Percentiles rank a stretch among this genome's conserved stretches.
Evolutionary conservation across 2,329 filamentous ascomycete genomes (phyloP).

Genomic region (Aspergillus fischeri): DNA sequence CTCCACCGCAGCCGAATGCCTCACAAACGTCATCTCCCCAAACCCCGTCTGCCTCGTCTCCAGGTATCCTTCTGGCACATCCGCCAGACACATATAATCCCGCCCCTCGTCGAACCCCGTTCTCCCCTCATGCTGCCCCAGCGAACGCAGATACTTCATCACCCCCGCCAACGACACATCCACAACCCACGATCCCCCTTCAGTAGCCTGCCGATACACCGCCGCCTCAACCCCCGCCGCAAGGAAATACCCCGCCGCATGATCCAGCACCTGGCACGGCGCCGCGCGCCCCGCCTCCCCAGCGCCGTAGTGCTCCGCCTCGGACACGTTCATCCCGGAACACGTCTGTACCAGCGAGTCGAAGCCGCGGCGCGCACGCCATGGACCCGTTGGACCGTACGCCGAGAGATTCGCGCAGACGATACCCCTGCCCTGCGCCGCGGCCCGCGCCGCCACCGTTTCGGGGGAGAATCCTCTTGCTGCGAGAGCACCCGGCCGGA

Average conservation of each 20-base stretch:
- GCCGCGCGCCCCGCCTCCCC: constrained; percentile 40
- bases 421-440: constrained; percentile 35
- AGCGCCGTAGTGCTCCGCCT: constrained; percentile 45
- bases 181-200: constrained; percentile 50
- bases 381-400: constrained; percentile 48
- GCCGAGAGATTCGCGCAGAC: constrained; percentile 52
- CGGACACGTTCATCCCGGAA: constrained; percentile 53
- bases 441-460: constrained; percentile 37
- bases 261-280: constrained; percentile 56
- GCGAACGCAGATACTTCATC: constrained; percentile 53
- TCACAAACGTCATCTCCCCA: constrained; percentile 46
- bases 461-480: constrained; percentile 40
- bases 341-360: constrained; percentile 56
- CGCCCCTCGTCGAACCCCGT: constrained; percentile 42
- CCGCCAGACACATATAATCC: constrained; percentile 28
- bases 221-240: constrained; percentile 52
- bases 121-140: constrained; percentile 48
- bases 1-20: constrained; percentile 47
- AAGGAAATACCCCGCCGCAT: constrained; percentile 53
- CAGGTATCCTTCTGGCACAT: constrained; percentile 33
- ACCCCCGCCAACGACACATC: constrained; percentile 54
- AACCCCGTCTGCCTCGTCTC: constrained; percentile 46
- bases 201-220: constrained; percentile 43
- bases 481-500: constrained; percentile 46
- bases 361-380: constrained; percentile 48